Evolutionary conservation across 225 moss, liverwort and hornwort species (phyloP).

Genomic region (Bryoerythrophyllum caledonicum): DNA sequence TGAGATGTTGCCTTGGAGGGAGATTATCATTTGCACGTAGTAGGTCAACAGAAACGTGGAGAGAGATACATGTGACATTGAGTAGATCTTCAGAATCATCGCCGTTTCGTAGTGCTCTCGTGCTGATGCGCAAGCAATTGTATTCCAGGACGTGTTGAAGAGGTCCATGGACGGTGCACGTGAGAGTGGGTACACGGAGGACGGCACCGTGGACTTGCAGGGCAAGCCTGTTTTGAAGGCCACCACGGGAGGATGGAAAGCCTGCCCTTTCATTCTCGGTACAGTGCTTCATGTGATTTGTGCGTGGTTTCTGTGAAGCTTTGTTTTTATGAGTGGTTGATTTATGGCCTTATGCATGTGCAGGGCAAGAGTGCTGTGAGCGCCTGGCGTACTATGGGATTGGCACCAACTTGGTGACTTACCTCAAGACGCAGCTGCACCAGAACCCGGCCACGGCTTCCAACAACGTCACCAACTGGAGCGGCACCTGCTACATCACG

Average conservation of each 20-base stretch:
- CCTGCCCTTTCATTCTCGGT: slow-evolving; percentile 88
- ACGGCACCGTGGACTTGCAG: slow-evolving; percentile 70
- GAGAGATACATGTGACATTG: not conserved
- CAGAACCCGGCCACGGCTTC: slow-evolving; percentile 51
- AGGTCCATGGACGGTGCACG: slow-evolving; percentile 2
- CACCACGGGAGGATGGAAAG: slow-evolving; percentile 77
- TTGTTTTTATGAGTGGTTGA: not conserved
- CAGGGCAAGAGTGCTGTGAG: slow-evolving; percentile 90
- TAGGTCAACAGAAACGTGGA: slow-evolving; percentile 15
- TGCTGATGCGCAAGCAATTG: not conserved
- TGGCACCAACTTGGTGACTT: slow-evolving; percentile 69
- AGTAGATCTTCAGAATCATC: slow-evolving; percentile 4
- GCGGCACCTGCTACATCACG: slow-evolving; percentile 95
- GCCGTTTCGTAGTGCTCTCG: slow-evolving; percentile 2
- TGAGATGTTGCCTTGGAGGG: not conserved
- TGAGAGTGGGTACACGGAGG: slow-evolving; percentile 47
- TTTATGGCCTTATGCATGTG: not conserved
- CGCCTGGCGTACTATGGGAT: slow-evolving; percentile 95
- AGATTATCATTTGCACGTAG: not conserved
- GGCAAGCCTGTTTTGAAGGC: slow-evolving; percentile 58
- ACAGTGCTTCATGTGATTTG: not conserved
- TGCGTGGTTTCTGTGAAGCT: no score
- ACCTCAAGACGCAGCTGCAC: slow-evolving; percentile 51
- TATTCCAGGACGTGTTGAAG: slow-evolving; percentile 21
- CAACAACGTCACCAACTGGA: slow-evolving; percentile 93